A percentile compares a stretch with the other conserved stretches of the same genome.
phyloP scores from a whole-genome alignment of 176 grass and related monocot species.

The Eragrostis curvula region DNA sequence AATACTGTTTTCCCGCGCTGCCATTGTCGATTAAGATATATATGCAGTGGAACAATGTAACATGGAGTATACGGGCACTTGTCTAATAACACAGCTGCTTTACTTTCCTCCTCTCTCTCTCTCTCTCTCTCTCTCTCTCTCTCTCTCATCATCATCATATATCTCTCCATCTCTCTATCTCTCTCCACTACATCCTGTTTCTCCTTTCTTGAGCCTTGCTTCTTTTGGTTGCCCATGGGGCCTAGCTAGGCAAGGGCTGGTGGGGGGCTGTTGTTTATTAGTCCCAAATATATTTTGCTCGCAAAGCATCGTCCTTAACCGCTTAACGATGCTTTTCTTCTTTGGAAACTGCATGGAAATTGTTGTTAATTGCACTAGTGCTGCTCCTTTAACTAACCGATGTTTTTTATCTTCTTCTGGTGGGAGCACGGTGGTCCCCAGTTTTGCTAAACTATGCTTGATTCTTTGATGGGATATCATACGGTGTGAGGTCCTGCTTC shows the following conservation, averaged over 20 bases:
- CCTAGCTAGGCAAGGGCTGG: background rate
- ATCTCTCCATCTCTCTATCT: slow-evolving; percentile 25
- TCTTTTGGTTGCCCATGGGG: slow-evolving; percentile 43
- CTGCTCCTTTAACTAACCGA: slow-evolving; percentile 44
- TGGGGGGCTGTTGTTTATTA: slow-evolving; percentile 20
- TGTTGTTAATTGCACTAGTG: slow-evolving; percentile 38
- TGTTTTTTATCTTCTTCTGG: slow-evolving; percentile 2
- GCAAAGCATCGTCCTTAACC: slow-evolving; percentile 34
- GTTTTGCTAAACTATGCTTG: slow-evolving; percentile 8
- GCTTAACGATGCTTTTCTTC: slow-evolving; percentile 6
- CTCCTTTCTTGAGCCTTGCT: slow-evolving; percentile 44
- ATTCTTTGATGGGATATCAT: slow-evolving; percentile 36
- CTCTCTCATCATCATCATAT: slow-evolving; percentile 10
- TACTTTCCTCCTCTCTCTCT: background rate
- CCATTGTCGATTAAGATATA: slow-evolving; percentile 46
- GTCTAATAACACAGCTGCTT: background rate
- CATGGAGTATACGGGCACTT: slow-evolving; percentile 35
- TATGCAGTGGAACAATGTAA: slow-evolving; percentile 57
- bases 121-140: background rate
- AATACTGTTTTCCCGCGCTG: slow-evolving; percentile 13
- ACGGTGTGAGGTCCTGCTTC: slow-evolving; percentile 19
- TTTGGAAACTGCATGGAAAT: slow-evolving; percentile 20
- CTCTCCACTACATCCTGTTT: slow-evolving; percentile 40
- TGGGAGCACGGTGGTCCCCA: slow-evolving; percentile 32
- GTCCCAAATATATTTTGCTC: background rate